Evolutionary conservation across 1,139 yeast species (phyloP).

Genomic region (Kodamaea sp.): DNA sequence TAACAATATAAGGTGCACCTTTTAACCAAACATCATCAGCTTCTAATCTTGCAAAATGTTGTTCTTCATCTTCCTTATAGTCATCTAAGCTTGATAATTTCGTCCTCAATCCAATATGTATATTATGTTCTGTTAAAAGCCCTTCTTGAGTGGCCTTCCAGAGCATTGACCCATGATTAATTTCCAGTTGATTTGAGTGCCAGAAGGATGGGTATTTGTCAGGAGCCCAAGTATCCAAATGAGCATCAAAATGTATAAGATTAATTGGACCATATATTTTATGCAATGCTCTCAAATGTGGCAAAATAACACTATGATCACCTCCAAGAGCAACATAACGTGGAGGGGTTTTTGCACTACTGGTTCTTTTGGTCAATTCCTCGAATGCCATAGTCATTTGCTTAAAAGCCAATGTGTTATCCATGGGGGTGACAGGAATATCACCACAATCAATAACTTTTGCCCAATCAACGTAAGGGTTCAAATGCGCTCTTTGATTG

Average conservation of each 20-base stretch:
- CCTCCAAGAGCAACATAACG: conserved; percentile 71
- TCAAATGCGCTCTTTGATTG: conserved; percentile 60
- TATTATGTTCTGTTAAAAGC: conserved; percentile 50
- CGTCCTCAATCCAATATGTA: conserved; percentile 73
- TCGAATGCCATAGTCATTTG: conserved; percentile 71
- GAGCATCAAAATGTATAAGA: conserved; percentile 76
- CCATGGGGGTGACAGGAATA: conserved; percentile 76
- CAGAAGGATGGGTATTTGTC: conserved; percentile 62
- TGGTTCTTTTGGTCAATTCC: conserved; percentile 43
- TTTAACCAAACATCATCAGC: conserved; percentile 69
- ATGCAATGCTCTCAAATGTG: conserved; percentile 62
- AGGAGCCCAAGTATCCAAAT: conserved; percentile 80
- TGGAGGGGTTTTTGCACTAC: conserved; percentile 42
- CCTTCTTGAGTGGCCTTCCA: conserved; percentile 76
- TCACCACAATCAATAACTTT: conserved; percentile 74
- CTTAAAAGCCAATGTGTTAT: conserved; percentile 60
- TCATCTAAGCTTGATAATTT: conserved; percentile 62
- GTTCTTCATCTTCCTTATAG: conserved; percentile 59
- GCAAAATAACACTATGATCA: conserved; percentile 70
- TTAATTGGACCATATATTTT: conserved; percentile 60
- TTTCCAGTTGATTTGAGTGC: conserved; percentile 60
- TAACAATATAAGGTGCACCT: conserved; percentile 53
- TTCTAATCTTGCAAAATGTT: conserved; percentile 59
- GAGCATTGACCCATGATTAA: conserved; percentile 78
- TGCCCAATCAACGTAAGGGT: conserved; percentile 70